Evolutionary conservation across 495 filamentous ascomycete species (phyloP).

Genomic region (Evansstolkia leycettana): DNA sequence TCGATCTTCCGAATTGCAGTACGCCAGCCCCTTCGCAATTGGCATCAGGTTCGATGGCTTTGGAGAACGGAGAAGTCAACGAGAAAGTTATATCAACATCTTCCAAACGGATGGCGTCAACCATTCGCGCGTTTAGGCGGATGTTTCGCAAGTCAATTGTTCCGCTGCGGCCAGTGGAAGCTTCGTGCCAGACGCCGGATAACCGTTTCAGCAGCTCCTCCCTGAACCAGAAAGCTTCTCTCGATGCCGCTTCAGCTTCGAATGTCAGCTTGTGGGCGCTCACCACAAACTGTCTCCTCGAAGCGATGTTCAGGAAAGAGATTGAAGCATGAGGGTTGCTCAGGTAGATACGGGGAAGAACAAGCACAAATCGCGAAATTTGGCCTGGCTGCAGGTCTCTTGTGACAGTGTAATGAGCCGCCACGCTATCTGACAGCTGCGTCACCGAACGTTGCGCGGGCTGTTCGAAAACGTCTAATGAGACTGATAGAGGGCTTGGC

Average conservation of each 20-base stretch:
- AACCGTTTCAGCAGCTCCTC: slow-evolving; percentile 68
- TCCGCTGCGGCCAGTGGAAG: slow-evolving; percentile 45
- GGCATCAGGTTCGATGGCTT: slow-evolving; percentile 1
- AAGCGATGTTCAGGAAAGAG: slow-evolving; percentile 59
- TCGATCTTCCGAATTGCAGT: slow-evolving; percentile 30
- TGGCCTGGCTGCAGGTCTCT: slow-evolving; percentile 68
- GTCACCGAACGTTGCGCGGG: slow-evolving; percentile 4
- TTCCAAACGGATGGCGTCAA: slow-evolving; percentile 70
- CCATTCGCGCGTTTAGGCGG: slow-evolving; percentile 63
- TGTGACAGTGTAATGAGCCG: slow-evolving; percentile 30
- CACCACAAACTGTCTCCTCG: slow-evolving; percentile 79
- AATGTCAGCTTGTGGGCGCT: slow-evolving; percentile 65
- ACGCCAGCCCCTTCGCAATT: slow-evolving; percentile 8
- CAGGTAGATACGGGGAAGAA: slow-evolving; percentile 64
- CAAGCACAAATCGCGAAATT: slow-evolving; percentile 62
- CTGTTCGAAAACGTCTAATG: slow-evolving; percentile 37
- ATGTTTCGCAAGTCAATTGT: slow-evolving; percentile 63
- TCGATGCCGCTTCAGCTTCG: slow-evolving; percentile 61
- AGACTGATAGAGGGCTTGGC: slow-evolving; percentile 57
- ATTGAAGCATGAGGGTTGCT: slow-evolving; percentile 66
- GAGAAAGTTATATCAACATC: slow-evolving; percentile 62
- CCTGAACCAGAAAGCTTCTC: slow-evolving; percentile 89
- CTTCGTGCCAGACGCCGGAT: slow-evolving; percentile 57
- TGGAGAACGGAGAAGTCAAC: slow-evolving; percentile 22
- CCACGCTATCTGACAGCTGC: slow-evolving; percentile 1